These are phyloP conservation scores for Calocera cornea DNA, from an alignment of 768 basidiomycete species.

Conservation along the genomic window DNA sequence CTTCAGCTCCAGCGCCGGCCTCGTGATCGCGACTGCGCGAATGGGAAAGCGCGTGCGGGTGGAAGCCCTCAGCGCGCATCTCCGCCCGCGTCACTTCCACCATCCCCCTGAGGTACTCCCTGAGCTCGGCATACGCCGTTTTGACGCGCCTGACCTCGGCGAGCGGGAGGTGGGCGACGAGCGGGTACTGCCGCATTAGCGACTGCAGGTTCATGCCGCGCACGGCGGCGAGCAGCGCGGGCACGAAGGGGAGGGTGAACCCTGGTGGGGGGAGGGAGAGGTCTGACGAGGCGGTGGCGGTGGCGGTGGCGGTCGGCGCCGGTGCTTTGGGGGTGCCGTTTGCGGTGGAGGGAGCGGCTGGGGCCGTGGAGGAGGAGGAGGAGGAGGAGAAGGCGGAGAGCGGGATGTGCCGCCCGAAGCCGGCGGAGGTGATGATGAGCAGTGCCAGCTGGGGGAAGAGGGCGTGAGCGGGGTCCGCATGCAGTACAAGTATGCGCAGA, in stretches of 20 bases:
- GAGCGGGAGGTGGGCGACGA: constrained; percentile 17
- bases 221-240: not conserved
- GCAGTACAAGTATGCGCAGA: not conserved
- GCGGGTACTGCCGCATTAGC: constrained; percentile 19
- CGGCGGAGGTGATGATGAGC: constrained; percentile 28
- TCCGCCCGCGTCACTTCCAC: constrained; percentile 25
- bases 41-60: no score
- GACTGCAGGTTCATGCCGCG: constrained; percentile 18
- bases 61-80: no score
- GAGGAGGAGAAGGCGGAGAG: not conserved
- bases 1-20: no score
- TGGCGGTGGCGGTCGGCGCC: not conserved
- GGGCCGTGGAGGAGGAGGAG: no score
- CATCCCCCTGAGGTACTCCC: constrained; percentile 32
- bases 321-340: no score
- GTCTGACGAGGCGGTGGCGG: constrained; percentile 6
- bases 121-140: constrained; percentile 28
- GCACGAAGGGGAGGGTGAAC: constrained; percentile 9
- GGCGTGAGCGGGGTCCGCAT: no score
- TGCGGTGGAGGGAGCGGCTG: constrained; percentile 25
- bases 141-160: constrained; percentile 16
- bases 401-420: constrained; percentile 30
- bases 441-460: not conserved
- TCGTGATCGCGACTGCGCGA: no score
- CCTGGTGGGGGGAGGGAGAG: constrained; percentile 28